phyloP scores from a whole-genome alignment of 2,329 filamentous ascomycete species.

The Blastomyces gilchristii region DNA sequence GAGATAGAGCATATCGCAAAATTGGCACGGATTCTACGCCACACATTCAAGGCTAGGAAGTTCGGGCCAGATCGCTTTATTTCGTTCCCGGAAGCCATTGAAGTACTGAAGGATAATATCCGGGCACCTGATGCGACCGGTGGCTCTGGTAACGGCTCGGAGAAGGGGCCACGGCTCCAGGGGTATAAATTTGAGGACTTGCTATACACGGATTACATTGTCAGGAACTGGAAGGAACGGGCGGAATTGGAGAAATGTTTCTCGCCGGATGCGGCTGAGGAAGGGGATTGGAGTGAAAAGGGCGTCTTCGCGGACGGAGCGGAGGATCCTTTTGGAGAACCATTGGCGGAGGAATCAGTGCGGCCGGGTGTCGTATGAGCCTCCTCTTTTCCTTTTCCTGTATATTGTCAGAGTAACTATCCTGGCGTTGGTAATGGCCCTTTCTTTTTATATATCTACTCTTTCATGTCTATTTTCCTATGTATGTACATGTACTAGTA shows the following conservation, averaged over 20 bases:
- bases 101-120: neutral
- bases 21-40: neutral
- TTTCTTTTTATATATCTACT: neutral
- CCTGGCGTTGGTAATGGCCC: neutral
- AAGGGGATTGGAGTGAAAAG: slow-evolving; percentile 11
- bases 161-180: neutral
- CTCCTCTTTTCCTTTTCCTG: neutral
- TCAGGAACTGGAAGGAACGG: slow-evolving; percentile 18
- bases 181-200: slow-evolving; percentile 1
- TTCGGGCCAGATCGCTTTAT: neutral
- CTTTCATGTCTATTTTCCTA: neutral
- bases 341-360: neutral
- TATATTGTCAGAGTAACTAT: neutral
- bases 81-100: neutral
- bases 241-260: slow-evolving; percentile 16
- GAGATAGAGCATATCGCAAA: neutral
- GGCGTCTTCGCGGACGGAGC: slow-evolving; percentile 3
- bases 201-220: slow-evolving; percentile 11
- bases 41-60: neutral
- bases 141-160: neutral
- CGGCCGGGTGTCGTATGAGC: neutral
- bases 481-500: neutral
- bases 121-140: neutral
- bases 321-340: neutral
- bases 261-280: slow-evolving; percentile 10